These are phyloP conservation scores for Aspergillus chevalieri DNA, from an alignment of 2,329 filamentous ascomycete species.

Conservation along the genomic window DNA sequence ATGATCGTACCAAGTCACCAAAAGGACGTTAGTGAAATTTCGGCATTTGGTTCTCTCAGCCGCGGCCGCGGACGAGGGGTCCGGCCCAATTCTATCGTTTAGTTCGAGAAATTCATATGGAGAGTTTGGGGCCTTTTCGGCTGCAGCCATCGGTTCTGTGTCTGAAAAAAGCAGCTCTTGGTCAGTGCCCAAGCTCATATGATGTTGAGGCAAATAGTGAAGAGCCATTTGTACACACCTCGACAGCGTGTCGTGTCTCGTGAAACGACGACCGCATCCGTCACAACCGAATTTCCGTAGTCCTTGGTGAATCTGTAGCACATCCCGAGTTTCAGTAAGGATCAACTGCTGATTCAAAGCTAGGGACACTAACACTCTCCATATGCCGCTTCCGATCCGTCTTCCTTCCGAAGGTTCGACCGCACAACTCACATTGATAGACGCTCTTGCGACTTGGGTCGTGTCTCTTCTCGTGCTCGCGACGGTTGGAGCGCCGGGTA, in stretches of 20 bases:
- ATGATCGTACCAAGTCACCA: no score
- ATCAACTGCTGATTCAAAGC: neutral
- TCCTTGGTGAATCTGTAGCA: slow-evolving; percentile 64
- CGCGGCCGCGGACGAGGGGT: neutral
- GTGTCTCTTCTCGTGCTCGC: slow-evolving; percentile 79
- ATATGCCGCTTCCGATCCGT: slow-evolving; percentile 63
- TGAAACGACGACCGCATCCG: slow-evolving; percentile 65
- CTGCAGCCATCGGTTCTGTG: neutral
- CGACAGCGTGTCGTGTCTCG: slow-evolving; percentile 74
- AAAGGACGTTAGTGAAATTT: no score
- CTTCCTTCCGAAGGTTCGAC: slow-evolving; percentile 72
- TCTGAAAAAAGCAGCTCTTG: neutral
- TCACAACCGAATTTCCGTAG: slow-evolving; percentile 64
- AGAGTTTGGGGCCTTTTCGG: neutral
- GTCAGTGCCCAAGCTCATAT: neutral
- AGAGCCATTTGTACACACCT: slow-evolving; percentile 49
- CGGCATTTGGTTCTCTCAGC: neutral
- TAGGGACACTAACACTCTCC: slow-evolving; percentile 42
- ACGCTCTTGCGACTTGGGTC: slow-evolving; percentile 66
- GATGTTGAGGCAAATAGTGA: neutral
- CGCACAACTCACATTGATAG: slow-evolving; percentile 64
- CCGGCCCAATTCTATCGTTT: neutral
- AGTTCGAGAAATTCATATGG: neutral
- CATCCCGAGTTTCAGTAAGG: neutral
- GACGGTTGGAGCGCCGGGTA: slow-evolving; percentile 78